phyloP scores from a whole-genome alignment of 768 basidiomycete species.

The Boletus pseudopeckii region DNA sequence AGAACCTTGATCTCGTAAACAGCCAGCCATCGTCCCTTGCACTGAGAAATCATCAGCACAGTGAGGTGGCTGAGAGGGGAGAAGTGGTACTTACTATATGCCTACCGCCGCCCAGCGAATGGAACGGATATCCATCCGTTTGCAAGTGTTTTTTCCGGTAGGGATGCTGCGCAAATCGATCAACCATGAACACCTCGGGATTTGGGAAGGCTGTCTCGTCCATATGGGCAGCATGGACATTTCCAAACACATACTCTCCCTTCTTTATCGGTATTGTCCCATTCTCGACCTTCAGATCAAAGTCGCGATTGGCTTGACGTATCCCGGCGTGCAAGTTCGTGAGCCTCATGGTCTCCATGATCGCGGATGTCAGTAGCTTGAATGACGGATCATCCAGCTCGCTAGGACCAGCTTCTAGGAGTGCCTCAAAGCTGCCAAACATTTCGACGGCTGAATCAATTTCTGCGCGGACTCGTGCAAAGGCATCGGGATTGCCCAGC shows the following conservation, averaged over 20 bases:
- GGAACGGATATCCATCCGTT: conserved; percentile 11
- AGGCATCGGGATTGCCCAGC: conserved; percentile 40
- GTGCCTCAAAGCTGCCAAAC: conserved; percentile 9
- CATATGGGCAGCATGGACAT: conserved; percentile 20
- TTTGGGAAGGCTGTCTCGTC: conserved; percentile 10
- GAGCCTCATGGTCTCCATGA: conserved; percentile 29
- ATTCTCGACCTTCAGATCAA: conserved; percentile 11
- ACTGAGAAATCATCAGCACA: conserved; percentile 3
- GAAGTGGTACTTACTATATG: conserved; percentile 13
- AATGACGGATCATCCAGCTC: conserved; percentile 19
- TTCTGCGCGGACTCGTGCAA: conserved; percentile 45
- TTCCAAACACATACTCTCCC: conserved; percentile 19
- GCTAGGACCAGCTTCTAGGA: conserved; percentile 11
- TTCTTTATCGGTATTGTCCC: conserved; percentile 14
- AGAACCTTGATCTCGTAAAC: conserved; percentile 22
- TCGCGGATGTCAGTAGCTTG: conserved; percentile 20
- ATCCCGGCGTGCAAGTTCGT: conserved; percentile 14
- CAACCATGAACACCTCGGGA: conserved; percentile 13
- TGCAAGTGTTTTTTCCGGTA: conserved; percentile 13
- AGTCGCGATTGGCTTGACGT: conserved; percentile 17
- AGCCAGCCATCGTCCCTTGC: conserved; percentile 25
- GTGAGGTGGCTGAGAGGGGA: background rate
- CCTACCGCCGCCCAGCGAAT: conserved; percentile 16
- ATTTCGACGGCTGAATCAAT: conserved; percentile 33
- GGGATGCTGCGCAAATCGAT: conserved; percentile 18